Base-by-base conservation (phyloP, 208 protist genomes). In the Lotmaria passim region DNA sequence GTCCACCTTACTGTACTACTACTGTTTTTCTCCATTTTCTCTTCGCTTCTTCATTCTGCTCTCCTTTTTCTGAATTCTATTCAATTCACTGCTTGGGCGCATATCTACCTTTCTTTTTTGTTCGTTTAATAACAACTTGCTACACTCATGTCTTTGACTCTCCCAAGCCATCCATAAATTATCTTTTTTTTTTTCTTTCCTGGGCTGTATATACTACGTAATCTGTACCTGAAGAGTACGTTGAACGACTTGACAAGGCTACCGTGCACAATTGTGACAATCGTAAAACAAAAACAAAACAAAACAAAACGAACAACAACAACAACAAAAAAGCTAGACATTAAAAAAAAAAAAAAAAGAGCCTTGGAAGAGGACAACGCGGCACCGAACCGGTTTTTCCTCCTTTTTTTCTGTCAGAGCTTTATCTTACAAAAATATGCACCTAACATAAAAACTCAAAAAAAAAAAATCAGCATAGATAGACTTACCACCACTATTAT, bases 21-120 rank as follows among this genome's bases (percentile, higher is more conserved):
- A 17, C 41, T 23, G 74, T 48, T 63, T 46, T 64, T 65, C 59
- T 56, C 50, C 55, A 43, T 30, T 73, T 68, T 73, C 50, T 4
- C 60, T 65, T 60, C 41, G 10, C 68, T 57, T 72, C 23, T 57
- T 28, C 65, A 57, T 41, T 61, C 43, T 43, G 31, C 50, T 48
- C 48, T 55, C 19, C 43, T 61, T 44, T 71, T 71, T 55, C 38
- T 53, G 12, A 41, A 41, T 41, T 19, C 15, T 46, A 46, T 46
- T 15, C 15, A 7, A 19, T 17, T 17, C 10, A 4, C 41, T 19
- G 41, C 7, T 12, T 41, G 10, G 36, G 17, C 4, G 17, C 23
- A 24, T 50, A 12, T 53, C 31, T 53, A 33, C 23, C 3, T 14
- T 63, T 33, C 28, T 63, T 31, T n/a, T 63, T 48, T 63, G 12